phyloP scores from a whole-genome alignment of 306 rosid species.

The Quercus engelmannii region DNA sequence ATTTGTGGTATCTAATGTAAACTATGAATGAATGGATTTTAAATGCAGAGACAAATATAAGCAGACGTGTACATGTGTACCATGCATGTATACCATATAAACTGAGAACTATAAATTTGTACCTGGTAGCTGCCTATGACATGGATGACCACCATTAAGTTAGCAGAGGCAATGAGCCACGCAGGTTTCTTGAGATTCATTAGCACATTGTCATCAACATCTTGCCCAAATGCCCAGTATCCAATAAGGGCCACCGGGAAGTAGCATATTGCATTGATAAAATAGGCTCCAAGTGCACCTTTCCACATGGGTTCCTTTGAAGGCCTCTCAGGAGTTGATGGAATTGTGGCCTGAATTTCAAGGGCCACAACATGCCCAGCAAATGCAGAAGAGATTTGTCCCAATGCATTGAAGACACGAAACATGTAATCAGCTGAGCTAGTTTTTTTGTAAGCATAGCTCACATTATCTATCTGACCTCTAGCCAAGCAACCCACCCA shows the following conservation, averaged over 20 bases:
- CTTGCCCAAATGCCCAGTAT: slow-evolving; percentile 88
- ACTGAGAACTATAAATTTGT: neutral
- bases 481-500: too few relatives aligned
- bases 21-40: too few relatives aligned
- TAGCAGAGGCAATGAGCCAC: slow-evolving; percentile 90
- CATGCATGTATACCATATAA: too few relatives aligned
- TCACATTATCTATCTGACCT: too few relatives aligned
- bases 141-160: slow-evolving; percentile 84
- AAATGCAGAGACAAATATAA: too few relatives aligned
- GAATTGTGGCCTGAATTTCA: slow-evolving; percentile 96
- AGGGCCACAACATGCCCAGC: slow-evolving; percentile 93
- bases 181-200: slow-evolving; percentile 58
- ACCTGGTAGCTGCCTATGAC: slow-evolving; percentile 98
- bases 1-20: neutral
- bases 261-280: slow-evolving; percentile 78
- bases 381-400: slow-evolving; percentile 35
- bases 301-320: slow-evolving; percentile 80
- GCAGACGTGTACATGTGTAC: neutral
- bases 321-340: slow-evolving; percentile 39
- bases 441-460: too few relatives aligned
- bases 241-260: slow-evolving; percentile 86
- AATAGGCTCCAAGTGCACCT: slow-evolving; percentile 76
- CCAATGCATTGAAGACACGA: too few relatives aligned
- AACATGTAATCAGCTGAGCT: too few relatives aligned
- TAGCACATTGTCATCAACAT: slow-evolving; percentile 71